phyloP scores from a whole-genome alignment of 129 eudicot species.

The Mikania micrantha region DNA sequence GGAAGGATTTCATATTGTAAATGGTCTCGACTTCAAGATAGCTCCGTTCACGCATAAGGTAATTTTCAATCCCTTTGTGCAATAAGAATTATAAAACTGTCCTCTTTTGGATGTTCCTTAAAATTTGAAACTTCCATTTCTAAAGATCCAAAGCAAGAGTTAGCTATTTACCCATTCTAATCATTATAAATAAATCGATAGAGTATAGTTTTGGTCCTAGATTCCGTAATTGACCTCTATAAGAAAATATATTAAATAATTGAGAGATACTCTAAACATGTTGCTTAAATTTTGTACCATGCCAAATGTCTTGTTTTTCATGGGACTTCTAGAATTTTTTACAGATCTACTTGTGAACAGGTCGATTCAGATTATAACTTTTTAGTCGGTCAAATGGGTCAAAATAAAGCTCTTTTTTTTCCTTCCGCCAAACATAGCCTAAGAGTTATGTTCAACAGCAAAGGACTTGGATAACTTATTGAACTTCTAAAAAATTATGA shows the following conservation, averaged over 20 bases:
- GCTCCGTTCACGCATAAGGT: conserved; percentile 69
- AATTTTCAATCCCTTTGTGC: background rate
- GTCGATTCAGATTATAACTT: background rate
- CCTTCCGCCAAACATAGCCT: background rate
- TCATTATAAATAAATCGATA: background rate
- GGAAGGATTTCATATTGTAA: conserved; percentile 61
- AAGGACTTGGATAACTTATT: background rate
- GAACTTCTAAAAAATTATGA: too few species aligned
- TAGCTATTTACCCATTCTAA: background rate
- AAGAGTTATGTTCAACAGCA: background rate
- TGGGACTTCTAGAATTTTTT: background rate
- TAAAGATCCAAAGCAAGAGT: conserved; percentile 6
- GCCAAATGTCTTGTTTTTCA: conserved; percentile 1
- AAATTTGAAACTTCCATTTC: conserved; percentile 1
- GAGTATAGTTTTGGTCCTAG: background rate
- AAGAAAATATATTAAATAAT: background rate
- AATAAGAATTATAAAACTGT: background rate
- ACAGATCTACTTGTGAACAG: background rate
- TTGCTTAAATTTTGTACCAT: background rate
- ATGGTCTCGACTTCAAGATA: conserved; percentile 75
- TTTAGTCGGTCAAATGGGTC: background rate
- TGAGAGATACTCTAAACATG: background rate
- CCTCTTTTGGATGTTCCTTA: background rate
- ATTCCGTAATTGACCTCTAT: background rate
- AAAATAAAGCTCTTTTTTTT: background rate